Conservation (phyloP, 2,329 filamentous ascomycete species). For the Annulohypoxylon truncatum region DNA sequence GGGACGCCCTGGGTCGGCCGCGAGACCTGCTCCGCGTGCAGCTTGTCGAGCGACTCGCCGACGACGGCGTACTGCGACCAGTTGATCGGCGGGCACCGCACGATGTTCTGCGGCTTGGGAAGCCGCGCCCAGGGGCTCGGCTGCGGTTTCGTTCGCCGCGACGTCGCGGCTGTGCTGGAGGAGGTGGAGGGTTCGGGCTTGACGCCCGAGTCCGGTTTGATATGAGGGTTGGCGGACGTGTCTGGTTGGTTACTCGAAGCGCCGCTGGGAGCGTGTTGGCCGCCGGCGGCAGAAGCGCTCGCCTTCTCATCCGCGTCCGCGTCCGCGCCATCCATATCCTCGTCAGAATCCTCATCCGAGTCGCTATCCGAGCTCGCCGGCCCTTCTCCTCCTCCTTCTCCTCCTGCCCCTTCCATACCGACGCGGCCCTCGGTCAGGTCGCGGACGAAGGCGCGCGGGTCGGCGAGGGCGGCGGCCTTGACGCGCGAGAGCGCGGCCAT, state of each 20-base stretch:
- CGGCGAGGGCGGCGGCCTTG: conserved; percentile 75
- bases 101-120: conserved; percentile 82
- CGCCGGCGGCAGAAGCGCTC: conserved; percentile 27
- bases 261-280: conserved; percentile 1
- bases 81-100: conserved; percentile 89
- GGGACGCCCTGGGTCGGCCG: conserved; percentile 70
- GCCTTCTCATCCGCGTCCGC: conserved; percentile 30
- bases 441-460: conserved; percentile 77
- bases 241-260: neutral
- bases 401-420: conserved; percentile 53
- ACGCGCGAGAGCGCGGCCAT: conserved; percentile 75
- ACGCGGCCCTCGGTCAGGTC: conserved; percentile 75
- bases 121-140: conserved; percentile 68
- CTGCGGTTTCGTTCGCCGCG: conserved; percentile 13
- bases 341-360: conserved; percentile 18
- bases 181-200: conserved; percentile 21
- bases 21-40: conserved; percentile 82
- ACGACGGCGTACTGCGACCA: conserved; percentile 96
- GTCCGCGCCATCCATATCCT: conserved; percentile 36
- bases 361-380: conserved; percentile 5
- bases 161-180: neutral
- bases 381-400: conserved; percentile 41
- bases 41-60: conserved; percentile 82
- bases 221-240: neutral
- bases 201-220: conserved; percentile 19